Conservation (phyloP, 768 basidiomycete species). For the Auriscalpium vulgare region DNA sequence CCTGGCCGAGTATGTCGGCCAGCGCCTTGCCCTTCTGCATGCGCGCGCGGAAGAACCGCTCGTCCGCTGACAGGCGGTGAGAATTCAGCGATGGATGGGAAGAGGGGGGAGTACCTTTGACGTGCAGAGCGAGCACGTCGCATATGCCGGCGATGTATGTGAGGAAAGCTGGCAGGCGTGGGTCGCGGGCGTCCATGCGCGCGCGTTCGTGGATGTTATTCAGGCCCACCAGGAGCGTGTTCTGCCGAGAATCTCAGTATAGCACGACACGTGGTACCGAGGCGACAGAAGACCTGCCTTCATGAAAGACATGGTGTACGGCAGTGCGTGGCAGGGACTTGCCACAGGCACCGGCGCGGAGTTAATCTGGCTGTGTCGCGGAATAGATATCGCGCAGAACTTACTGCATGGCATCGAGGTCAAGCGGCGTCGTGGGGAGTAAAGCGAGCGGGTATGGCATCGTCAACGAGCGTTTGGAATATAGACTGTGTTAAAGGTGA, state of each 20-base stretch:
- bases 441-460: conserved; percentile 2
- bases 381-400: background rate
- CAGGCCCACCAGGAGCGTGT: background rate
- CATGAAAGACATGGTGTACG: background rate
- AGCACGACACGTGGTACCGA: background rate
- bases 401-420: background rate
- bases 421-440: background rate
- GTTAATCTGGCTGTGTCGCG: no score
- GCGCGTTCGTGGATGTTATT: background rate
- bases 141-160: background rate
- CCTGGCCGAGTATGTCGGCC: background rate
- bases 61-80: background rate
- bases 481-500: background rate
- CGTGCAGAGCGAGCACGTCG: background rate
- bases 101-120: background rate
- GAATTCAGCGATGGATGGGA: background rate
- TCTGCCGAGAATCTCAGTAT: background rate
- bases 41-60: background rate
- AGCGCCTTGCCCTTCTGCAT: background rate
- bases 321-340: background rate
- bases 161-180: background rate
- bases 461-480: no score
- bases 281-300: background rate
- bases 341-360: no score
- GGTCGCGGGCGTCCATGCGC: background rate